Base-by-base conservation (phyloP, 495 filamentous ascomycete genomes). In the Lepraria neglecta region DNA sequence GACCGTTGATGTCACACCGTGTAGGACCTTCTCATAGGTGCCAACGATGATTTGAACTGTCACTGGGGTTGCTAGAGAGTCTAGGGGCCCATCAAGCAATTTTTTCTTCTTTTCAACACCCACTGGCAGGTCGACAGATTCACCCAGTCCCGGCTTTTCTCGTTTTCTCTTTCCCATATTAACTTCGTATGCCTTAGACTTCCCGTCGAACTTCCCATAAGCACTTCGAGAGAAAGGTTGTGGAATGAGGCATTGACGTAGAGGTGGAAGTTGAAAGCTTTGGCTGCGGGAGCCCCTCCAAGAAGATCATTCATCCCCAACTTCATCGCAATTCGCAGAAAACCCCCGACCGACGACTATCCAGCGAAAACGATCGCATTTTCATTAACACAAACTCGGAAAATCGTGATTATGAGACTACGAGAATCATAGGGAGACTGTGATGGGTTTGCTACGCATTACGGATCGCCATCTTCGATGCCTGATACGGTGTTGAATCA, bases 21-120 rank as follows among this genome's bases (percentile, higher is more conserved):
- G 94, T 46, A 99, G 80, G 46, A 92, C 84, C 59, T 90, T 84
- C 69, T 99, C 94, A 75, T 99, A 99, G 61, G 92, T 96, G 19
- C 94, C 94, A 24, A 91, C 88, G 54, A 97, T 79, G 59, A 99
- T 86, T 71, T 97, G 94, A 56, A 97, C 54, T 17, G 59, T 54
- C 9, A 61, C 15, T 56, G 59, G 27, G 28, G 24, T 24, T 4
- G 59, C 28, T 38, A 4, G 12, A 21, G 38, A 57, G 38, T 47
- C 40, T 6, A 30, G 40, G 38, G 35, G 4, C 17, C 54, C 35
- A 56, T 53, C 15, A 52, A 28, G 31, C 42, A 40, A 24, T 10
- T 61, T 64, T 35, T 42, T 28, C 35, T 64, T 43, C 43, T 33
- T 62, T 19, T 11, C 54, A 30, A 19, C 33, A 11, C 54, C 44